Percentiles rank a stretch among this genome's conserved stretches.
These are phyloP conservation scores for Aspergillus amoenus DNA, from an alignment of 2,329 filamentous ascomycete species.

Conservation along the genomic window DNA sequence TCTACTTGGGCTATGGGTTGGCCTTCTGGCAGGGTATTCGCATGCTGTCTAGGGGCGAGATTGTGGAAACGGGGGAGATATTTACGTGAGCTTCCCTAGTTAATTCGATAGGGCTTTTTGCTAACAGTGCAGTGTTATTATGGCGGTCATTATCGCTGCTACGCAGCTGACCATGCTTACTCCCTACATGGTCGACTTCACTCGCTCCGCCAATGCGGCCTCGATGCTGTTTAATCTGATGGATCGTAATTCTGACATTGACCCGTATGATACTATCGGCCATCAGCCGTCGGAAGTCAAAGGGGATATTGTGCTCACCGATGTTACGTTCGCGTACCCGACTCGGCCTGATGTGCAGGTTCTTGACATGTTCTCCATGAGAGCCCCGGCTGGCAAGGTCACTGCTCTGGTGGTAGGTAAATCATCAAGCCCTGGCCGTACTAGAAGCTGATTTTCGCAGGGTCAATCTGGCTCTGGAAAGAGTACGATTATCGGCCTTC, in stretches of 20 bases:
- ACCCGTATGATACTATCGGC: constrained; percentile 70
- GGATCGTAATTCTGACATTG: constrained; percentile 79
- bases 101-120: not conserved
- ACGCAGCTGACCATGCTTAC: constrained; percentile 87
- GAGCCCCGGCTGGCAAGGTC: constrained; percentile 83
- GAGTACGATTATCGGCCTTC: constrained; percentile 86
- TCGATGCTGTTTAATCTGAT: constrained; percentile 93
- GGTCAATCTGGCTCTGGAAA: constrained; percentile 94
- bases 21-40: constrained; percentile 85
- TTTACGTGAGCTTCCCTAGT: constrained; percentile 52
- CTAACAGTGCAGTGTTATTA: constrained; percentile 16
- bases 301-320: constrained; percentile 76
- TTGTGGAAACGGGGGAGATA: constrained; percentile 64
- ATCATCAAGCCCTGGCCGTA: too few relatives aligned
- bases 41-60: constrained; percentile 66
- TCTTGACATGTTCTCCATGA: constrained; percentile 77
- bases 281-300: constrained; percentile 69
- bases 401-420: constrained; percentile 70
- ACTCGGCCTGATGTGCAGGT: constrained; percentile 86
- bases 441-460: too few relatives aligned
- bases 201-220: constrained; percentile 76
- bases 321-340: constrained; percentile 90
- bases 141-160: constrained; percentile 89
- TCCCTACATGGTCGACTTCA: constrained; percentile 84
- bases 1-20: constrained; percentile 84